Evolutionary conservation across 1,139 yeast genomes (phyloP).

Genomic region (Geotrichum macrosporum): DNA sequence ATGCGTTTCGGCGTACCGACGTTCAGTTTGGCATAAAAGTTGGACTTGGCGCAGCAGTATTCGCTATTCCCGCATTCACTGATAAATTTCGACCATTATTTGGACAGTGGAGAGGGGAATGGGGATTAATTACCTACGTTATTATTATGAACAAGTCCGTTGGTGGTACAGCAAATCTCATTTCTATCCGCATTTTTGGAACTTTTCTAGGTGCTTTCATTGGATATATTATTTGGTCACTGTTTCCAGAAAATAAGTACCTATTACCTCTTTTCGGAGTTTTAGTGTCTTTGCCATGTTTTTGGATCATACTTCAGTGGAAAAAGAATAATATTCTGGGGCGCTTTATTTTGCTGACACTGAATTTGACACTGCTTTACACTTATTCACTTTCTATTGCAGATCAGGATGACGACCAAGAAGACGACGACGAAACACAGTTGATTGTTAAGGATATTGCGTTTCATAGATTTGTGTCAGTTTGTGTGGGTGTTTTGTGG

Average conservation of each 20-base stretch:
- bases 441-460: slow-evolving; percentile 77
- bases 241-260: slow-evolving; percentile 54
- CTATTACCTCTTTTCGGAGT: slow-evolving; percentile 57
- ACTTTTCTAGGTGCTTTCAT: slow-evolving; percentile 64
- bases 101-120: slow-evolving; percentile 70
- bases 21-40: slow-evolving; percentile 77
- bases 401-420: slow-evolving; percentile 55
- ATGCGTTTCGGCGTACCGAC: slow-evolving; percentile 53
- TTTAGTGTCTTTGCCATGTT: slow-evolving; percentile 58
- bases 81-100: slow-evolving; percentile 53
- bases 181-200: slow-evolving; percentile 71
- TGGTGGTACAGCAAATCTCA: slow-evolving; percentile 83
- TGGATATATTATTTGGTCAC: slow-evolving; percentile 58
- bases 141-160: slow-evolving; percentile 81
- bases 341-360: slow-evolving; percentile 68
- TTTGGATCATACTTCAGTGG: slow-evolving; percentile 67
- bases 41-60: slow-evolving; percentile 66
- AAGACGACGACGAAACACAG: slow-evolving; percentile 63
- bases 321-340: slow-evolving; percentile 45
- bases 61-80: slow-evolving; percentile 65
- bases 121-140: slow-evolving; percentile 77
- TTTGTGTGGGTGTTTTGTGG: slow-evolving; percentile 70
- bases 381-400: slow-evolving; percentile 64
- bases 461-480: slow-evolving; percentile 69
- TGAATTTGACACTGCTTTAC: slow-evolving; percentile 72